Base-by-base conservation (phyloP, 1,284 basidiomycete species). In the Pseudozyma pruni region DNA sequence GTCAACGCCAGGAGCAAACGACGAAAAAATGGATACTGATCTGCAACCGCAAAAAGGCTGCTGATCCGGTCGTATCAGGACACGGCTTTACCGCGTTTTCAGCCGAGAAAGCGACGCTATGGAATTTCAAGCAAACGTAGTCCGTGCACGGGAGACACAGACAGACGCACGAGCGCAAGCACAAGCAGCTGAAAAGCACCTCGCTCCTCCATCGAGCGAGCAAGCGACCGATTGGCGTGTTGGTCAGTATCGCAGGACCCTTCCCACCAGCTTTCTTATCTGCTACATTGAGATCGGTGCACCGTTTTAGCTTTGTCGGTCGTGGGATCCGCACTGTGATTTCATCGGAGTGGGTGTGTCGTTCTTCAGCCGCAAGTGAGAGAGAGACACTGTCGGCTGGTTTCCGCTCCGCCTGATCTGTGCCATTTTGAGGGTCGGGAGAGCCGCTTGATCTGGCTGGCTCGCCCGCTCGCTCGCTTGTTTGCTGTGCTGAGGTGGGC, bases 1-100 rank as follows among this genome's bases (percentile, higher is more conserved):
- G 43, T 45, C 43, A 27, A 45, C 48, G n/a, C 39, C 48, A 31
- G 48, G 38, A 49, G 29, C 38, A 50, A 25, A 25, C 20, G 40
- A 25, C n/a, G 13, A 34, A 19, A 14, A 35, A 34, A n/a, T 14
- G 29, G 44, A 29, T 16, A 23, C 46, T 40, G 46, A 56, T 23
- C n/a, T 27, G 27, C 19, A 22, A 32, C 22, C 20, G 17, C n/a
- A n/a, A n/a, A n/a, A n/a, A n/a, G n/a, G n/a, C 20, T 8, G 16
- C 8, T 41, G 19, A 40, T 16, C 25, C 61, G 54, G 55, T 40
- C 38, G 14, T 64, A 45, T 37, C 41, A 58, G 61, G 50, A 50
- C 19, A 37, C 50, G 61, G 61, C 35, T 42, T 58, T 58, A 58
- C 23, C 62, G 62, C 45, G 5, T 50, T 58, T 64, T 54, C 49